Percentiles rank a stretch among this genome's conserved stretches.
Evolutionary conservation across 2,329 filamentous ascomycete species (phyloP).

Genomic region (Colletotrichum sublineola): DNA sequence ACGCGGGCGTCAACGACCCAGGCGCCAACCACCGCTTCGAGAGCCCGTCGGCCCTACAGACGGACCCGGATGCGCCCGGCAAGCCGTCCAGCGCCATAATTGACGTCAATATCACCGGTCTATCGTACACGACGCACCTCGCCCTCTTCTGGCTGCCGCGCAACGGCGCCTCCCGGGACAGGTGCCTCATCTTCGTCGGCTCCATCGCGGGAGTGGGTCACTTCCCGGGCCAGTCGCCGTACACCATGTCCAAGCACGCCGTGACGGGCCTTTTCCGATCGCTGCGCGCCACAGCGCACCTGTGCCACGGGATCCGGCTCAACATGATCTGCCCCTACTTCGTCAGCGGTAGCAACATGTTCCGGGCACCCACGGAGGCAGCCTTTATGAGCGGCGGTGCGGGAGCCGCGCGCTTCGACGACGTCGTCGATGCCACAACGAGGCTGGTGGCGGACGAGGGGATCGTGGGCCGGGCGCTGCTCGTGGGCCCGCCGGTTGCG

Average conservation of each 20-base stretch:
- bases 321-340: conserved; percentile 79
- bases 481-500: conserved; percentile 67
- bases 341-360: conserved; percentile 67
- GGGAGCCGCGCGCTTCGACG: conserved; percentile 62
- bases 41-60: conserved; percentile 57
- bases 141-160: conserved; percentile 70
- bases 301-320: conserved; percentile 65
- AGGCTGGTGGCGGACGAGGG: conserved; percentile 70
- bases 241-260: conserved; percentile 74
- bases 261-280: conserved; percentile 74
- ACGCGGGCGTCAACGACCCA: conserved; percentile 70
- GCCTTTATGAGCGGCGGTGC: conserved; percentile 66
- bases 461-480: conserved; percentile 69
- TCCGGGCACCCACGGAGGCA: conserved; percentile 62
- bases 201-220: conserved; percentile 69
- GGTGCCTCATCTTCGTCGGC: conserved; percentile 73
- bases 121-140: conserved; percentile 75
- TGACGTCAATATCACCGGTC: conserved; percentile 74
- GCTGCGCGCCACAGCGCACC: conserved; percentile 64
- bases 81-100: conserved; percentile 65
- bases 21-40: conserved; percentile 58
- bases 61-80: conserved; percentile 55
- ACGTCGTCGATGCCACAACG: conserved; percentile 75
- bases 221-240: conserved; percentile 63
- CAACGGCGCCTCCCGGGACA: conserved; percentile 60